Evolutionary conservation across 192 early-diverging fungal genomes (phyloP).

Genomic region (Linnemannia schmuckeri): DNA sequence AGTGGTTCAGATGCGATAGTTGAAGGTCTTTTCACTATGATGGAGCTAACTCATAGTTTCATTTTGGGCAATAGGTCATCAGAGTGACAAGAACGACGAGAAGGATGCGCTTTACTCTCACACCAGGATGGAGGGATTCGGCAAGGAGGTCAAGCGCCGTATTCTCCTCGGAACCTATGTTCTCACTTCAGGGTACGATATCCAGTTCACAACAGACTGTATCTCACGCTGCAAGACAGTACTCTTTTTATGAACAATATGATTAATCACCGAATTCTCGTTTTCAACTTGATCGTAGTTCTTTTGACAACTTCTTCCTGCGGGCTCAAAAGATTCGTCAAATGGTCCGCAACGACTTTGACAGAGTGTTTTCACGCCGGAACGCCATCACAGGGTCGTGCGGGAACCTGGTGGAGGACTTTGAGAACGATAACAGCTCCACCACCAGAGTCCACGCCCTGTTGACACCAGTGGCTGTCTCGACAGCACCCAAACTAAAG

Average conservation of each 20-base stretch:
- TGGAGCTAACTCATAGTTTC: not conserved
- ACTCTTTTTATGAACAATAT: slow-evolving; percentile 1
- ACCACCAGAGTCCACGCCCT: slow-evolving; percentile 73
- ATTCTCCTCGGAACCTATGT: slow-evolving; percentile 91
- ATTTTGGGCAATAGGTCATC: slow-evolving; percentile 49
- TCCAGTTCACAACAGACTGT: not conserved
- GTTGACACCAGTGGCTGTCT: slow-evolving; percentile 83
- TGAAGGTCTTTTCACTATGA: not conserved
- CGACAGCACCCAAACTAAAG: slow-evolving; percentile 74
- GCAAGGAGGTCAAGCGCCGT: slow-evolving; percentile 84
- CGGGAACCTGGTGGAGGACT: not conserved
- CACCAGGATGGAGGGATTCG: slow-evolving; percentile 80
- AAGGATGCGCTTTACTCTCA: slow-evolving; percentile 66
- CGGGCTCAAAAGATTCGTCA: slow-evolving; percentile 88
- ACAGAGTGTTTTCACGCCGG: slow-evolving; percentile 73
- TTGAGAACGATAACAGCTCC: slow-evolving; percentile 1
- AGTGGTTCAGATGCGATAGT: not conserved
- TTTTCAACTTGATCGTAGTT: slow-evolving; percentile 47
- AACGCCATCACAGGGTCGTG: slow-evolving; percentile 65
- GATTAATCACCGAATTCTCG: no score
- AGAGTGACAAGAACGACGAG: slow-evolving; percentile 21
- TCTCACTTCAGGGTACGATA: slow-evolving; percentile 76
- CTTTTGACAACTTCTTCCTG: slow-evolving; percentile 78
- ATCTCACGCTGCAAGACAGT: not conserved
- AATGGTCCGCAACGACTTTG: slow-evolving; percentile 83